Conservation (phyloP, 2,329 filamentous ascomycete genomes). For the Triangularia setosa region DNA sequence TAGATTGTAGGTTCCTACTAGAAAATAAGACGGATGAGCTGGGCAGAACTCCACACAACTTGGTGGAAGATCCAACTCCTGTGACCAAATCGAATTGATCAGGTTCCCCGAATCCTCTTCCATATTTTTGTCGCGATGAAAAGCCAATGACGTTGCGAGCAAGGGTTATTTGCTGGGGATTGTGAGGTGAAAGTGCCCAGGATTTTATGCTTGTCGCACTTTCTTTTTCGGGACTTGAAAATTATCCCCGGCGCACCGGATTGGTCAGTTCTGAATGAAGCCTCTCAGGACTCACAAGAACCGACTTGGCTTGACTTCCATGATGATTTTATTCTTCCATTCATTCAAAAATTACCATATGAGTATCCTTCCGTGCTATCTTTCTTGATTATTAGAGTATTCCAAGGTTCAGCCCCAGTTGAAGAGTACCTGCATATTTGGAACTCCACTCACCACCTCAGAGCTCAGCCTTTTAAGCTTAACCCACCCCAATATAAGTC, state of each 20-base stretch:
- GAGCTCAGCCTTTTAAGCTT: not conserved
- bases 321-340: not conserved
- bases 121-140: slow-evolving; percentile 16
- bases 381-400: not conserved
- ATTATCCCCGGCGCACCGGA: slow-evolving; percentile 7
- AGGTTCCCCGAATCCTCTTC: slow-evolving; percentile 17
- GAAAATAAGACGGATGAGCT: slow-evolving; percentile 57
- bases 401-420: not conserved
- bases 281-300: not conserved
- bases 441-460: not conserved
- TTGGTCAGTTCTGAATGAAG: slow-evolving; percentile 11
- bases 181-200: not conserved
- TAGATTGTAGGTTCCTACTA: slow-evolving; percentile 83
- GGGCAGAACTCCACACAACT: slow-evolving; percentile 76
- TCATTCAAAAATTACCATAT: not conserved
- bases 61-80: slow-evolving; percentile 63
- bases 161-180: not conserved
- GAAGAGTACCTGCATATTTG: not conserved
- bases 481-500: not conserved
- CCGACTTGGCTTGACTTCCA: not conserved
- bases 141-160: not conserved
- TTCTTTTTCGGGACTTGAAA: slow-evolving; percentile 18
- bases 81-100: slow-evolving; percentile 44
- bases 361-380: not conserved
- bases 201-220: slow-evolving; percentile 8